Conservation (phyloP, 2,329 filamentous ascomycete species). For the Arthrobotrys musiformis region DNA sequence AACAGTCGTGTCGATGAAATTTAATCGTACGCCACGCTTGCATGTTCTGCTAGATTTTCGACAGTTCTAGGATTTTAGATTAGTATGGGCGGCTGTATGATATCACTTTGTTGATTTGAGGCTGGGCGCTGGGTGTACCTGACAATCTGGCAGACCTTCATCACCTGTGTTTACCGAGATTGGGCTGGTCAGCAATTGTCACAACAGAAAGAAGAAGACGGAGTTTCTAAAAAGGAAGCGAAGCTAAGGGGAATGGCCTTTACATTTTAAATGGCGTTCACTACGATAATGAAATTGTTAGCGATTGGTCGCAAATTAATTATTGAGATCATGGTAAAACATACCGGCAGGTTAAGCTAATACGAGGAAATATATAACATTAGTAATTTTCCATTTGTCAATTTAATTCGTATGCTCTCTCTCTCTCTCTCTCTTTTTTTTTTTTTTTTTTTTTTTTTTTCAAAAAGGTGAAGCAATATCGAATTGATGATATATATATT, state of each 20-base stretch:
- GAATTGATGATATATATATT: conserved; percentile 22
- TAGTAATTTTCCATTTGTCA: too few relatives aligned
- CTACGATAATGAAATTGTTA: conserved; percentile 44
- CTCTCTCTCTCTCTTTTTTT: background rate
- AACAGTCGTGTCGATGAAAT: conserved; percentile 87
- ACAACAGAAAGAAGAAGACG: background rate
- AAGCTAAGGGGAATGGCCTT: too few relatives aligned
- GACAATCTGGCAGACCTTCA: conserved; percentile 58
- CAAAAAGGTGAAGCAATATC: conserved; percentile 31
- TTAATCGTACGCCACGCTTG: conserved; percentile 85
- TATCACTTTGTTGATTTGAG: background rate
- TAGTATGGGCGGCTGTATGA: background rate
- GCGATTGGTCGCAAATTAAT: conserved; percentile 11
- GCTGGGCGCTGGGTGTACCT: conserved; percentile 54
- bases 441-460: background rate
- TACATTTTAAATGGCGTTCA: conserved; percentile 60
- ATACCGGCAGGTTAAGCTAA: conserved; percentile 78
- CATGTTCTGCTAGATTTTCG: conserved; percentile 86
- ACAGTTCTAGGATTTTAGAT: conserved; percentile 72
- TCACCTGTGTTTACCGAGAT: conserved; percentile 55
- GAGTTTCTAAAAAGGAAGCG: background rate
- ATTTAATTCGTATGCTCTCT: conserved; percentile 32
- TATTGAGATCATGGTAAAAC: background rate
- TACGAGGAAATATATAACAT: background rate
- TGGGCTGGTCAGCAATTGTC: background rate